phyloP scores from a whole-genome alignment of 1,139 yeast genomes.

The Pichia cactophila region DNA sequence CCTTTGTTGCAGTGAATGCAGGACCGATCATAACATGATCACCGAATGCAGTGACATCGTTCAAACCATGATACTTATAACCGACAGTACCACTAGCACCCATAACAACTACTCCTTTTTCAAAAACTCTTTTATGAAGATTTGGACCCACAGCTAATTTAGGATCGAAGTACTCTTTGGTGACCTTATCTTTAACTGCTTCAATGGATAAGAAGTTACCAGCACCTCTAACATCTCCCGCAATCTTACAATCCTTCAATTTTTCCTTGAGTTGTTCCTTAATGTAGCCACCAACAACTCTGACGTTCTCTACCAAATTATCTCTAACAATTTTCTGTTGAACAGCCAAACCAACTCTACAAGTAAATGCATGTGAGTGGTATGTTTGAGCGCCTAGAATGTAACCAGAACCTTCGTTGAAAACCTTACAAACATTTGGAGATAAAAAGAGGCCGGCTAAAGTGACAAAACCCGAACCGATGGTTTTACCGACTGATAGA shows the following conservation, averaged over 20 bases:
- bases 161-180: constrained; percentile 41
- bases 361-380: constrained; percentile 54
- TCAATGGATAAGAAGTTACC: constrained; percentile 58
- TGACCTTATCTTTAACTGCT: constrained; percentile 42
- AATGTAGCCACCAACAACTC: constrained; percentile 41
- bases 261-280: constrained; percentile 35
- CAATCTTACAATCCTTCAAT: constrained; percentile 33
- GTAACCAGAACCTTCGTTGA: constrained; percentile 37
- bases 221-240: constrained; percentile 54
- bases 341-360: constrained; percentile 51
- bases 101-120: constrained; percentile 39
- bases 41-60: constrained; percentile 29
- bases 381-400: constrained; percentile 53
- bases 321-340: constrained; percentile 43
- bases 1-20: constrained; percentile 38
- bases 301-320: constrained; percentile 41
- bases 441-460: constrained; percentile 53
- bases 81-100: constrained; percentile 36
- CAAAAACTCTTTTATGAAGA: constrained; percentile 32
- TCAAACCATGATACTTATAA: constrained; percentile 26
- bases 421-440: constrained; percentile 40
- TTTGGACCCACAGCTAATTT: constrained; percentile 30
- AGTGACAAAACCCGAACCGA: constrained; percentile 57
- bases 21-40: constrained; percentile 49
- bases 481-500: constrained; percentile 55